Evolutionary conservation across 495 filamentous ascomycete species (phyloP), one percentile per base, ranked within the genome.

Genomic region (Podospora tetraspora): DNA sequence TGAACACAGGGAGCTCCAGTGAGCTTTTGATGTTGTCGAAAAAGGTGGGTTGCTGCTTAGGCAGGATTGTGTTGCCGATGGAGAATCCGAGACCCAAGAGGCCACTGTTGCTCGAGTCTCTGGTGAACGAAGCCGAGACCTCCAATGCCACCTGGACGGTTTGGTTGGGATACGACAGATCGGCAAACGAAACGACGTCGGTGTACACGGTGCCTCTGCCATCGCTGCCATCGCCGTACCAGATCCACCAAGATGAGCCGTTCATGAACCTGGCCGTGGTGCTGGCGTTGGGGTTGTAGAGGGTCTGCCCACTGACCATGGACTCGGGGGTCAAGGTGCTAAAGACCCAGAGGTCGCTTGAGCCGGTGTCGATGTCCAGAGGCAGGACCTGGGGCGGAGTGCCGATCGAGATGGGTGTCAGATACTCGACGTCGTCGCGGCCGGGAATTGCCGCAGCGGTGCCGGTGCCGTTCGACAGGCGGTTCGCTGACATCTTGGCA

Each of bases 291-390:
- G 87, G 85, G 67, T 82, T 80, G 81, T 93, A 94, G 74, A 88
- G 57, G 21, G 77, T 76, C 76, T 93, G 90, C 24, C 88, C 79
- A 23, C 75, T 68, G 32, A 78, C 68, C 34, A 75, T 70, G 37
- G 29, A 61, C 29, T 59, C 52, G 13, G 69, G 21, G 1, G 74
- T 74, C 67, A 77, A 70, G 21, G 75, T 73, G 69, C 74, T 76
- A 71, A 81, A 79, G 23, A 81, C 79, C 80, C 79, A 92, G 83
- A 94, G 85, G 79, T 94, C 91, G 58, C 88, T 86, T 56, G 87
- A 90, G 3, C 91, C 91, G 57, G 91, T 92, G 74, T 94, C 91
- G 72, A 92, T 84, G 74, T 92, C 88, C 66, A 93, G 72, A 71
- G 88, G 84, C 71, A 92, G 74, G 5, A 81, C 84, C 64, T 87